These are phyloP conservation scores for Chlorencoelia australis DNA, from an alignment of 2,329 filamentous ascomycete genomes.

Conservation along the genomic window DNA sequence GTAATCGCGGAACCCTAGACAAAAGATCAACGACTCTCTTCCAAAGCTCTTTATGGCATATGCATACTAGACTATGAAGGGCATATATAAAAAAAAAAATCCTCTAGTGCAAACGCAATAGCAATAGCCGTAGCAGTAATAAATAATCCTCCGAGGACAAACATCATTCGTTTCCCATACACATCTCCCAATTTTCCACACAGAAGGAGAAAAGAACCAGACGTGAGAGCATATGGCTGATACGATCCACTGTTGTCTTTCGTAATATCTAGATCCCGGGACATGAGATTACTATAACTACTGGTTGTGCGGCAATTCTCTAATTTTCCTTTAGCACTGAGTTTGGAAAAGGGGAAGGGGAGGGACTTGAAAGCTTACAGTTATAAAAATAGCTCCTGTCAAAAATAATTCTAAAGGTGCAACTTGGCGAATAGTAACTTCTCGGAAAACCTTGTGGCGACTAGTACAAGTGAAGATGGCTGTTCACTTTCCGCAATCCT, in stretches of 20 bases:
- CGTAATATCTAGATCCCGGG: constrained; percentile 21
- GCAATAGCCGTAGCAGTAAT: constrained; percentile 47
- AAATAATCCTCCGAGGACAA: constrained; percentile 44
- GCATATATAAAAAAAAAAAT: constrained; percentile 57
- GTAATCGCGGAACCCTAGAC: constrained; percentile 44
- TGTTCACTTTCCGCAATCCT: too few species aligned
- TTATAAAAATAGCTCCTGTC: constrained; percentile 21
- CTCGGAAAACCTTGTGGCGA: constrained; percentile 7
- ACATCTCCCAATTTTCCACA: constrained; percentile 41
- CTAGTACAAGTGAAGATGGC: too few species aligned
- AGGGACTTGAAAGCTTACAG: constrained; percentile 12
- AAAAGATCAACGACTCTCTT: too few species aligned
- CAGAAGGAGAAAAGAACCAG: constrained; percentile 39
- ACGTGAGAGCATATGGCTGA: constrained; percentile 32
- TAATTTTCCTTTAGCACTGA: too few species aligned
- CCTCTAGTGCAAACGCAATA: constrained; percentile 54
- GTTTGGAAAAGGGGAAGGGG: too few species aligned
- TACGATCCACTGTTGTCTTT: constrained; percentile 25
- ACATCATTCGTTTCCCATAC: constrained; percentile 36
- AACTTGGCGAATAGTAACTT: constrained; percentile 19
- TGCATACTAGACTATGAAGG: constrained; percentile 48
- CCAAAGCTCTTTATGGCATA: too few species aligned
- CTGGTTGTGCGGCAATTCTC: constrained; percentile 30
- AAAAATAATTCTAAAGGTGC: constrained; percentile 19
- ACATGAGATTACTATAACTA: constrained; percentile 44